These are phyloP conservation scores for Nitzschia inconspicua DNA, from an alignment of 108 stramenopile species.

Conservation along the genomic window DNA sequence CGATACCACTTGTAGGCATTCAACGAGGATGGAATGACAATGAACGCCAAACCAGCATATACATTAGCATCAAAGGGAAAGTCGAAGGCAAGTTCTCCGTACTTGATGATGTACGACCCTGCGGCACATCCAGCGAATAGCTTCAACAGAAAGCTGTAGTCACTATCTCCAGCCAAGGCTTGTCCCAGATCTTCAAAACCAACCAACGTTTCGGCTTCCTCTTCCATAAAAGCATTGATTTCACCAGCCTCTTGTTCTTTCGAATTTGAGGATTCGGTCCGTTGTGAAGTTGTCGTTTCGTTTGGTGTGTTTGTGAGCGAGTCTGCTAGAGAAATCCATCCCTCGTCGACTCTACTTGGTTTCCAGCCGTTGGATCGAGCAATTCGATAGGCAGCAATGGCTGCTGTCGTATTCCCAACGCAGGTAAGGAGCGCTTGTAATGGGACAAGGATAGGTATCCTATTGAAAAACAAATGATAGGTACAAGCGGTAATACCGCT, in stretches of 20 bases:
- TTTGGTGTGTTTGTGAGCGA: slow-evolving; percentile 2
- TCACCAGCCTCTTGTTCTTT: background rate
- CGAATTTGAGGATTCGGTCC: background rate
- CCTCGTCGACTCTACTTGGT: slow-evolving; percentile 3
- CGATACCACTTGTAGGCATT: slow-evolving; percentile 87
- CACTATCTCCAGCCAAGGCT: slow-evolving; percentile 57
- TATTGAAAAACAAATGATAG: slow-evolving; percentile 92
- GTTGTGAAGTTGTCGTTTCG: background rate
- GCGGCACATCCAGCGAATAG: slow-evolving; percentile 76
- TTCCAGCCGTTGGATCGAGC: slow-evolving; percentile 75
- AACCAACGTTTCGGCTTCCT: slow-evolving; percentile 49
- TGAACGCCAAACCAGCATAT: slow-evolving; percentile 50
- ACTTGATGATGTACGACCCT: slow-evolving; percentile 73
- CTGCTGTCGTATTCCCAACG: slow-evolving; percentile 78
- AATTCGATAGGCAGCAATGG: slow-evolving; percentile 69
- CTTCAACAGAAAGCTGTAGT: slow-evolving; percentile 75
- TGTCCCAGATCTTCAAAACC: slow-evolving; percentile 84
- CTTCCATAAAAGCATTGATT: slow-evolving; percentile 2
- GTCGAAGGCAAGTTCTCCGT: slow-evolving; percentile 69
- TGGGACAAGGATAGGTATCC: slow-evolving; percentile 76
- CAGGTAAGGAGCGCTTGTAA: slow-evolving; percentile 82
- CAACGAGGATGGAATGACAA: slow-evolving; percentile 59
- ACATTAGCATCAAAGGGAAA: slow-evolving; percentile 72
- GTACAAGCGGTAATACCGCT: slow-evolving; percentile 92
- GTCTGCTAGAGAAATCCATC: slow-evolving; percentile 9